These are phyloP conservation scores for Cystofilobasidium ferigula DNA, from an alignment of 768 basidiomycete species.

Conservation along the genomic window DNA sequence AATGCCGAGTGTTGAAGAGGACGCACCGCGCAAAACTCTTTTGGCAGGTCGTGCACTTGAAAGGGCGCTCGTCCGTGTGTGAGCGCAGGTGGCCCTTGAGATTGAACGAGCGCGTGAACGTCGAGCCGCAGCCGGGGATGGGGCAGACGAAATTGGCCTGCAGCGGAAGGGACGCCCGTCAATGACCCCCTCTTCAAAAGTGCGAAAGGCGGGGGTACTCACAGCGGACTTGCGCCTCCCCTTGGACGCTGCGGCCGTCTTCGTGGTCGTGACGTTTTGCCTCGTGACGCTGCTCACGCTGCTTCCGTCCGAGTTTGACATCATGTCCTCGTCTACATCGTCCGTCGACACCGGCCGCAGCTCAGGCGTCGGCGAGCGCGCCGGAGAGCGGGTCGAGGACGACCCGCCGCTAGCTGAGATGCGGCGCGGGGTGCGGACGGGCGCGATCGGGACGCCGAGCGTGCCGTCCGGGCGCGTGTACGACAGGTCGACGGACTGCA, in stretches of 20 bases:
- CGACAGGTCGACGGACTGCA: conserved; percentile 8
- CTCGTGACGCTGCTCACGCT: conserved; percentile 44
- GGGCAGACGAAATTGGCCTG: conserved; percentile 77
- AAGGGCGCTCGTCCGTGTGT: conserved; percentile 89
- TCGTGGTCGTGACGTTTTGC: conserved; percentile 79
- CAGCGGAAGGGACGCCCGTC: conserved; percentile 39
- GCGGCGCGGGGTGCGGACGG: neutral
- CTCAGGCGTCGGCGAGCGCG: conserved; percentile 16
- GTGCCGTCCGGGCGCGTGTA: conserved; percentile 15
- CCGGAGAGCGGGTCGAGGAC: conserved; percentile 9
- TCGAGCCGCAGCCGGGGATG: conserved; percentile 79
- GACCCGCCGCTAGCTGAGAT: neutral
- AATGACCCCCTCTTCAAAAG: neutral
- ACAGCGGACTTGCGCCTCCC: conserved; percentile 53
- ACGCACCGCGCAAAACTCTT: conserved; percentile 42
- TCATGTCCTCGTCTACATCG: conserved; percentile 2
- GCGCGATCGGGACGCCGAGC: conserved; percentile 9
- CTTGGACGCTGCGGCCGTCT: conserved; percentile 76
- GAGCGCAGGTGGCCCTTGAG: conserved; percentile 90
- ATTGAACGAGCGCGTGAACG: conserved; percentile 72
- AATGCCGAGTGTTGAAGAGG: conserved; percentile 26
- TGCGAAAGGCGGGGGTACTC: neutral
- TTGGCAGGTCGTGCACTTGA: conserved; percentile 83
- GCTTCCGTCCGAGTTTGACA: conserved; percentile 11
- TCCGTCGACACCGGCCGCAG: conserved; percentile 11